Evolutionary conservation across 805 yeast species (phyloP), one percentile per base, ranked within the genome.

Genomic region (Teunomyces stri): DNA sequence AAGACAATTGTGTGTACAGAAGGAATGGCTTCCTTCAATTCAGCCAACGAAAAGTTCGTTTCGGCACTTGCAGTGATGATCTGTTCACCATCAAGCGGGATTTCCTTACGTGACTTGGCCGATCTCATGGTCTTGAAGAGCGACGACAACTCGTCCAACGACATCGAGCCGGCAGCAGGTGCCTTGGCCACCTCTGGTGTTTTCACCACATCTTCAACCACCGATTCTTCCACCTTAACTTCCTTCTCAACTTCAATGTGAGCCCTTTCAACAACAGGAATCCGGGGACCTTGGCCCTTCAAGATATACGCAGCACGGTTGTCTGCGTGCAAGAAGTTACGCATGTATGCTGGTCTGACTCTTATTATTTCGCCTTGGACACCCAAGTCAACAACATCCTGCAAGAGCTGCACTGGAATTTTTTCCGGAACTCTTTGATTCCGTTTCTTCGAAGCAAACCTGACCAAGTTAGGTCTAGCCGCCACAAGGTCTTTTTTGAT

Each of bases 261-360:
- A 43, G 46, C 45, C 39, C 47, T 60, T 43, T 60, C 67, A 5
- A 70, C 76, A n/a, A 72, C 72, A 2, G 75, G 74, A 33, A 72
- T 66, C 43, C 68, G 64, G 5, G 77, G 76, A 3, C 66, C 70
- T 36, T 61, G 50, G 25, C 54, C 61, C 33, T 55, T 55, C 37
- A 65, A 61, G 18, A 89, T 74, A 59, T 89, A 90, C 15, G 80
- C 77, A 3, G 96, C 97, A 38, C 89, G 87, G 57, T 87, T 84
- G 50, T 72, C 58, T 37, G 80, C 79, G 57, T 89, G 89, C 47
- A 90, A 75, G 56, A 70, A 79, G 67, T 87, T 88, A 60, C 92
- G 80, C 96, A 90, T 90, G 51, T 80, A 73, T 18, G 89, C 87
- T 27, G 96, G 90, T 51, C 81, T 76, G 15, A 90, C 96, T 30